Evolutionary conservation across 768 basidiomycete species (phyloP).

Genomic region (Pluteus cervinus): DNA sequence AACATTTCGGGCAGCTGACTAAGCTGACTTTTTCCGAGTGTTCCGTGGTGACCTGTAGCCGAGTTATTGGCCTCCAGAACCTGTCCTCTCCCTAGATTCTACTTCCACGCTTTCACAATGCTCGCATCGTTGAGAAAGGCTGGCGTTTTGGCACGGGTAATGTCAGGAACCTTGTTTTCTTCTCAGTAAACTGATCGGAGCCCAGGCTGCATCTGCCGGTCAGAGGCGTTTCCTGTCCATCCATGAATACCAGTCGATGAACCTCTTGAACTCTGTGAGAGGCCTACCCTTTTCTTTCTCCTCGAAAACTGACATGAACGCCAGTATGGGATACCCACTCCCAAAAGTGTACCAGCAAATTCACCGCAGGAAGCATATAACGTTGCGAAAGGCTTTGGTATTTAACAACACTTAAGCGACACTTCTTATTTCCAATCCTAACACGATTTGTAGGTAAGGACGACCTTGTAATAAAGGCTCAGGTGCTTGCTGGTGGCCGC

Average conservation of each 20-base stretch:
- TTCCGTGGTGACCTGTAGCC: constrained; percentile 7
- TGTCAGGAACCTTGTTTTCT: too few species aligned
- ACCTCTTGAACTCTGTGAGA: constrained; percentile 87
- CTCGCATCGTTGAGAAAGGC: constrained; percentile 63
- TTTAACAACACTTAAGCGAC: constrained; percentile 11
- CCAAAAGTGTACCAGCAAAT: constrained; percentile 84
- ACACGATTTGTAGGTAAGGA: constrained; percentile 45
- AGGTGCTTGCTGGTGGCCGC: constrained; percentile 96
- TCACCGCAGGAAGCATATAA: constrained; percentile 84
- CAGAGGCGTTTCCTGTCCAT: constrained; percentile 93
- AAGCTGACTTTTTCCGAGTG: constrained; percentile 24
- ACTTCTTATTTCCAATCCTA: constrained; percentile 7
- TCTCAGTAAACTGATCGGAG: too few species aligned
- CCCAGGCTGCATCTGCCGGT: constrained; percentile 66
- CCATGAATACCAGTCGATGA: constrained; percentile 97
- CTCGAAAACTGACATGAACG: constrained; percentile 1
- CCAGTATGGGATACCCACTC: constrained; percentile 94
- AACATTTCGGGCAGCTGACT: constrained; percentile 34
- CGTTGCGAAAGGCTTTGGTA: constrained; percentile 87
- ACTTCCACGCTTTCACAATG: constrained; percentile 40
- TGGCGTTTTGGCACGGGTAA: constrained; percentile 57
- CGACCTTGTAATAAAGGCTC: constrained; percentile 94
- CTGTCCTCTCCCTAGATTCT: constrained; percentile 11
- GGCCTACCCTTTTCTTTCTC: constrained; percentile 1
- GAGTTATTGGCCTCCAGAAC: constrained; percentile 2